Evolutionary conservation across 768 basidiomycete species (phyloP), one percentile per base, ranked within the genome.

Genomic region (Tricholoma bakamatsutake): DNA sequence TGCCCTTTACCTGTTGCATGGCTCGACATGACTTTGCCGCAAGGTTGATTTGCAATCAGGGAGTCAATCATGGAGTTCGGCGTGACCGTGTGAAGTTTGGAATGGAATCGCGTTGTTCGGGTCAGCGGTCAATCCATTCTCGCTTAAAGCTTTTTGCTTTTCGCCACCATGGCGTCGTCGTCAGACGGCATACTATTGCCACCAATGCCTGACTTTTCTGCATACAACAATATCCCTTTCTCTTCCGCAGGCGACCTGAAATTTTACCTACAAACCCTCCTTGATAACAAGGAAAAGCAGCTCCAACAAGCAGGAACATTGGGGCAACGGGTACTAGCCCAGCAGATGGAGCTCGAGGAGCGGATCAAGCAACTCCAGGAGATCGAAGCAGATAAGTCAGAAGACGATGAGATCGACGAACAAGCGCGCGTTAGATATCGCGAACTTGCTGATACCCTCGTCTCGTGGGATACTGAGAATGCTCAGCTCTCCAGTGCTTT

Each of bases 321-420:
- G 67, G 95, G 96, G 51, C 93, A 97, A 73, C 88, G 91, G 69
- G 84, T 98, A 64, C 85, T 98, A 58, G 82, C 84, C 17, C 96
- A 98, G 76, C 93, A 93, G 72, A 87, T 91, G 73, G 91, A 96
- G 67, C 82, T 98, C 59, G 92, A 97, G 71, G 86, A 88, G 66
- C 82, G 91, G 51, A 91, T 98, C 57, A 78, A 82, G 43, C 87
- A 88, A 65, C 77, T 96, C 52, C 87, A 92, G 62, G 87, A 88
- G 34, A 67, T 82, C 13, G 86, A 85, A 52, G 78, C 73, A 17
- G 86, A 85, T 57, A 84, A 81, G 60, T 75, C 72, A 3, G 85
- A 83, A 58, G 83, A 83, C 57, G 81, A 83, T 37, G 81, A 81
- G 57, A 73, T 86, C 58, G 84, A 88, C 64, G 64, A 77, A 11